A percentile compares a stretch with the other conserved stretches of the same genome.
phyloP scores from a whole-genome alignment of 129 eudicot species.

The Kitagawia praeruptora region DNA sequence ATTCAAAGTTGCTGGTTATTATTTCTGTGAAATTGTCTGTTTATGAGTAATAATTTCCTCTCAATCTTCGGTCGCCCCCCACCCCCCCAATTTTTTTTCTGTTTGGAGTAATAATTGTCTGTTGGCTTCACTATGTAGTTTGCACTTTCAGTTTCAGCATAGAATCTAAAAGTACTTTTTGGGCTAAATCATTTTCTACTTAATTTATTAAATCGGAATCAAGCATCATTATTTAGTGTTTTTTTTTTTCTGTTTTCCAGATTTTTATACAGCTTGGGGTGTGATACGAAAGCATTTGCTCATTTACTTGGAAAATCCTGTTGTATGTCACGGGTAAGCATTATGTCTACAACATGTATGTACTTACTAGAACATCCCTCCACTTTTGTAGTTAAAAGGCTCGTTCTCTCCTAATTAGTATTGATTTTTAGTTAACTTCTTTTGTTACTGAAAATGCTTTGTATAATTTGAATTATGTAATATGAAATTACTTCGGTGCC shows the following conservation, averaged over 20 bases:
- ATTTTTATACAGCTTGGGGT: slow-evolving; percentile 95
- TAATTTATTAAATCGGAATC: background rate
- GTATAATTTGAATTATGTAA: background rate
- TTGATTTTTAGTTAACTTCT: background rate
- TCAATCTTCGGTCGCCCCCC: background rate
- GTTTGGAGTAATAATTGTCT: background rate
- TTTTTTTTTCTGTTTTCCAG: slow-evolving; percentile 24
- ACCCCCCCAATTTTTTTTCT: background rate
- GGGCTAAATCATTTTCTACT: background rate
- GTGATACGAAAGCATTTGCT: slow-evolving; percentile 54
- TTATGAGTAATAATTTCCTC: background rate
- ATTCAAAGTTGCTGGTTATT: background rate
- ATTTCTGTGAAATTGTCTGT: background rate
- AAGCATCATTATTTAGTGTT: background rate
- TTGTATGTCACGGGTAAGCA: slow-evolving; percentile 63
- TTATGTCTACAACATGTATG: slow-evolving; percentile 9
- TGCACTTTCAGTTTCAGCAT: background rate
- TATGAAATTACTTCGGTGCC: background rate
- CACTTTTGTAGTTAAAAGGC: background rate
- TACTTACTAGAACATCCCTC: background rate
- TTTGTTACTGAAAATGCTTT: background rate
- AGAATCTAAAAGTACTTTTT: background rate
- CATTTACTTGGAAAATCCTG: slow-evolving; percentile 47
- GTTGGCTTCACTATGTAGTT: background rate
- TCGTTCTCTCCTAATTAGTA: background rate